phyloP scores from a whole-genome alignment of 768 basidiomycete genomes.

The Thelephora aurantiotincta region DNA sequence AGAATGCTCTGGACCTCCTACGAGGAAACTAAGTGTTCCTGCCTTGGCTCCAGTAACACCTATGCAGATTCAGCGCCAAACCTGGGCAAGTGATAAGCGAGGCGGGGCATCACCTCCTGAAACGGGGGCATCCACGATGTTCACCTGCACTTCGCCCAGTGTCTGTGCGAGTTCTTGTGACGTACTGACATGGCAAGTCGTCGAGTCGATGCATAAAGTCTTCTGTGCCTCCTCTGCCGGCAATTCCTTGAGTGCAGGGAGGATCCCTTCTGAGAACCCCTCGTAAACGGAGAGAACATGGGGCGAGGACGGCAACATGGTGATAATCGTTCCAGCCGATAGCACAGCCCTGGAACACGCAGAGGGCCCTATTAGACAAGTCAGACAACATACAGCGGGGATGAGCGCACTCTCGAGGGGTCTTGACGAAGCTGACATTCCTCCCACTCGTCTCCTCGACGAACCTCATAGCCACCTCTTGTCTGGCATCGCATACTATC shows the following conservation, averaged over 20 bases:
- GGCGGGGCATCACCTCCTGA: constrained; percentile 56
- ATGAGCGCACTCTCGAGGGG: constrained; percentile 58
- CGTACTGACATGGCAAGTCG: constrained; percentile 72
- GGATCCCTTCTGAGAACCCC: constrained; percentile 36
- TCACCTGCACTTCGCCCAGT: constrained; percentile 40
- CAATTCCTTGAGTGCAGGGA: constrained; percentile 44
- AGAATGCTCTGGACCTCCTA: constrained; percentile 56
- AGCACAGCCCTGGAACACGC: constrained; percentile 38
- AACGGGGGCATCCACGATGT: constrained; percentile 88
- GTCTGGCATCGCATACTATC: constrained; percentile 66
- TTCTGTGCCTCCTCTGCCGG: constrained; percentile 17
- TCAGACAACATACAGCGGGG: constrained; percentile 3
- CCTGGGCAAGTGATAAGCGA: not conserved
- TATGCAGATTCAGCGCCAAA: constrained; percentile 13
- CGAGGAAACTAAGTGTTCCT: constrained; percentile 82
- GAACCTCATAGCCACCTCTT: constrained; percentile 44
- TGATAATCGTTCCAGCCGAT: constrained; percentile 55
- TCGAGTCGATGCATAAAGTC: constrained; percentile 78
- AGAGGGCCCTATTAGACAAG: not conserved
- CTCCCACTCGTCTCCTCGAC: constrained; percentile 38
- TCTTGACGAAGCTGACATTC: constrained; percentile 35
- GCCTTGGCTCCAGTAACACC: constrained; percentile 81
- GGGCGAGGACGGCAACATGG: constrained; percentile 88
- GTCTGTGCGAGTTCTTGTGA: constrained; percentile 49
- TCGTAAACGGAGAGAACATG: constrained; percentile 72